Evolutionary conservation across 192 early-diverging fungal genomes (phyloP).

Genomic region (Bifiguratus adelaidae): DNA sequence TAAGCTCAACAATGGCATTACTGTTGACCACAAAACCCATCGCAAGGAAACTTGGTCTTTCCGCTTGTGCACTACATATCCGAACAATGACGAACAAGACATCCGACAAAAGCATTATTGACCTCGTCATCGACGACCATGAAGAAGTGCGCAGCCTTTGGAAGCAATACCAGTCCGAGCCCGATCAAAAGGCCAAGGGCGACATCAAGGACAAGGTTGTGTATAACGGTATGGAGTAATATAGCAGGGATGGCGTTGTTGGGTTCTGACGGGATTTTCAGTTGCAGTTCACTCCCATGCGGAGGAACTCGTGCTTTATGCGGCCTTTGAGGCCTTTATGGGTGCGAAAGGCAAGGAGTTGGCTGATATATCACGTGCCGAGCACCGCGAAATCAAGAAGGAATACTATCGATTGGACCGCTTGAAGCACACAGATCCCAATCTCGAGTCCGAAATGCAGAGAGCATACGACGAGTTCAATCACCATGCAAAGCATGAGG

Average conservation of each 20-base stretch:
- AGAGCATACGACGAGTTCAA: background rate
- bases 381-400: background rate
- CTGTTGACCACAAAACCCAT: too few relatives aligned
- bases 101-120: background rate
- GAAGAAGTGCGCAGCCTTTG: background rate
- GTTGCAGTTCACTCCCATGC: constrained; percentile 2
- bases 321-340: background rate
- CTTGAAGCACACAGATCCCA: background rate
- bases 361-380: background rate
- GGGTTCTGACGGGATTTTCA: too few relatives aligned
- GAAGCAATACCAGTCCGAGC: background rate
- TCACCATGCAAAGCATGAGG: background rate
- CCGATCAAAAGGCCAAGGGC: background rate
- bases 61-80: too few relatives aligned
- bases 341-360: background rate
- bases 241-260: too few relatives aligned
- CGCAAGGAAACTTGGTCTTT: too few relatives aligned
- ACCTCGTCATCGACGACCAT: background rate
- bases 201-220: background rate
- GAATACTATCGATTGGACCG: background rate
- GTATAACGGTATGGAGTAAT: too few relatives aligned
- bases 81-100: too few relatives aligned
- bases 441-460: background rate
- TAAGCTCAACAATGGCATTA: too few relatives aligned
- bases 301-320: background rate